Evolutionary conservation across 345 rosid species (phyloP), one percentile per base, ranked within the genome.

Genomic region (Lenwebbia sp.): DNA sequence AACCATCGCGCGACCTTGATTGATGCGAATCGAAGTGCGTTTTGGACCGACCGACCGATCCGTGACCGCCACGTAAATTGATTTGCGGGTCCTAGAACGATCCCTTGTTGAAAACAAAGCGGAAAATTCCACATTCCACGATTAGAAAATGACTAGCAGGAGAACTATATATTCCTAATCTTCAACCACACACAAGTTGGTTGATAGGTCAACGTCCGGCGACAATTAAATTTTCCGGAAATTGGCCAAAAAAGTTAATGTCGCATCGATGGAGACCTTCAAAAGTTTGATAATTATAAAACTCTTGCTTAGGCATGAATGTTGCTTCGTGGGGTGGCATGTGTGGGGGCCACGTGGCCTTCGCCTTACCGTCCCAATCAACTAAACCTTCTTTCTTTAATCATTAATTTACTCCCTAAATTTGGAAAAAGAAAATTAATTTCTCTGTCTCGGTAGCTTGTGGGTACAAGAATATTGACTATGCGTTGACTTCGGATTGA

Each of bases 31-130:
- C 25, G 6, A 17, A 65, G 76, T 0, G 3, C 23, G 11, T 3
- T 33, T 9, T 15, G 13, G 0, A 65, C 1, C 6, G 12, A 4
- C 3, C 44, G 12, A 33, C 33, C 3, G 6, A 33, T 17, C 23
- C 3, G 3, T 1, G 12, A 14, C 5, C 4, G 2, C 9, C 6
- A 65, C 0, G 6, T 4, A 21, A 37, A 33, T 65, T 0, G 25
- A 30, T 17, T 33, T 17, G 76, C 2, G 25, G 25, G 17, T 65
- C 40, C 25, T 17, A 4, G 37, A 17, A 10, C 44, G 7, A 65
- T 65, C 76, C 44, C 25, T 5, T 1, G 25, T 17, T 9, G 25
- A 33, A 33, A 65, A 17, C 23, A 1, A 9, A 2, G 13, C 6
- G 6, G 37, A 8, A 62, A 17, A 8, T 8, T 15, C 44, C 76